phyloP scores from a whole-genome alignment of 768 basidiomycete genomes.

The Kwoniella newhampshirensis region DNA sequence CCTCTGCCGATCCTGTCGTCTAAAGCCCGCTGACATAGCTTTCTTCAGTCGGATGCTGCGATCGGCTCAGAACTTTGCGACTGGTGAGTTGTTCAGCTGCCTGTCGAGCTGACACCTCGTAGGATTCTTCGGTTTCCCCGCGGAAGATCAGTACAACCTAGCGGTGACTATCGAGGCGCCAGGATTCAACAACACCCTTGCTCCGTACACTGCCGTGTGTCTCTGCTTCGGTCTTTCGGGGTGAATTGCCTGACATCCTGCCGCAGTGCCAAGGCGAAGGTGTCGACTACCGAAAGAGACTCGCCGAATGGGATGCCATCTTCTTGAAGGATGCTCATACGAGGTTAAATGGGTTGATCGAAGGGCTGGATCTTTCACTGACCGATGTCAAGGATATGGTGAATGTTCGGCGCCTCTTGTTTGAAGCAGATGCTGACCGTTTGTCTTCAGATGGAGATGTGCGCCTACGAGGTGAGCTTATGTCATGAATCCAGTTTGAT shows the following conservation, averaged over 20 bases:
- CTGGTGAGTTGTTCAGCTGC: slow-evolving; percentile 54
- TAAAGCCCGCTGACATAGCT: neutral
- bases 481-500: neutral
- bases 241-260: neutral
- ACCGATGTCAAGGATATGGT: slow-evolving; percentile 46
- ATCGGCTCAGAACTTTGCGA: slow-evolving; percentile 58
- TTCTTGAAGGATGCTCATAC: slow-evolving; percentile 69
- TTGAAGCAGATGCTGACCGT: neutral
- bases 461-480: slow-evolving; percentile 46
- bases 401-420: slow-evolving; percentile 8
- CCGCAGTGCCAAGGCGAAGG: slow-evolving; percentile 53
- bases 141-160: slow-evolving; percentile 68
- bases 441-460: slow-evolving; percentile 45
- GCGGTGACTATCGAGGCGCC: slow-evolving; percentile 69
- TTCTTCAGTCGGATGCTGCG: slow-evolving; percentile 60
- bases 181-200: slow-evolving; percentile 77
- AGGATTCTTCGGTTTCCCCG: slow-evolving; percentile 75
- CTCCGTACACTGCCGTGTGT: slow-evolving; percentile 70
- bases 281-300: slow-evolving; percentile 22
- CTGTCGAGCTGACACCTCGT: neutral
- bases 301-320: slow-evolving; percentile 63
- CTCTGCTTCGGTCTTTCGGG: too few species aligned
- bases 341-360: slow-evolving; percentile 59
- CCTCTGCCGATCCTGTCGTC: neutral
- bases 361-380: slow-evolving; percentile 42